Evolutionary conservation across 2,329 filamentous ascomycete species (phyloP).

Genomic region (Ophiocordyceps camponoti-rufipedis): DNA sequence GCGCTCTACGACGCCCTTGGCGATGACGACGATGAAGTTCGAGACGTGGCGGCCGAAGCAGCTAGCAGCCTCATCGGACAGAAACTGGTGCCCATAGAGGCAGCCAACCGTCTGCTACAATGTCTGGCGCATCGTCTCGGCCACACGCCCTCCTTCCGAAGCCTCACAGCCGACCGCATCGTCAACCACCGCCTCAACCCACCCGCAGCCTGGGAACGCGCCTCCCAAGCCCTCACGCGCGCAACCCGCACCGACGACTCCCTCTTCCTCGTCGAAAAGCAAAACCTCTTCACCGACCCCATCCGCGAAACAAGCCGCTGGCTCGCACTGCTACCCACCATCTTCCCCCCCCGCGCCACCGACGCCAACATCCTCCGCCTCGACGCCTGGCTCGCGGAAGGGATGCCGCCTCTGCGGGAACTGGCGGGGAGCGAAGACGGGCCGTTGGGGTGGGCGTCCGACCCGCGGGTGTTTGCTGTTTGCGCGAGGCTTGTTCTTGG

Average conservation of each 20-base stretch:
- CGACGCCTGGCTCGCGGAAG: conserved; percentile 29
- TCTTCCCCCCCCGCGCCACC: conserved; percentile 2
- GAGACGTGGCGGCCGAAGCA: conserved; percentile 40
- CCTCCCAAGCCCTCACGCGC: conserved; percentile 19
- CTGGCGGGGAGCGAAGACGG: conserved; percentile 31
- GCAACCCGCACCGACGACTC: conserved; percentile 40
- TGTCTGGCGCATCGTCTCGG: conserved; percentile 22
- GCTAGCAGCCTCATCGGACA: conserved; percentile 22
- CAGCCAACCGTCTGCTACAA: conserved; percentile 23
- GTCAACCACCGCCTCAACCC: conserved; percentile 7
- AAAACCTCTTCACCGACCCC: conserved; percentile 85
- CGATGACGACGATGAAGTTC: conserved; percentile 85
- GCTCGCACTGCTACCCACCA: conserved; percentile 28
- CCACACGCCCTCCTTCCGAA: conserved; percentile 16
- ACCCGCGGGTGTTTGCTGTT: conserved; percentile 47
- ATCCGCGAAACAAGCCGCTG: conserved; percentile 57
- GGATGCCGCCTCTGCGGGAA: conserved; percentile 23
- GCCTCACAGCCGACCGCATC: conserved; percentile 23
- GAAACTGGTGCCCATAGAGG: conserved; percentile 27
- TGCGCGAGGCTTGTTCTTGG: conserved; percentile 28
- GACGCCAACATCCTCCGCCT: conserved; percentile 8
- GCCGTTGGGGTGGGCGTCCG: conserved; percentile 54
- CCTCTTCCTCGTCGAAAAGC: conserved; percentile 77
- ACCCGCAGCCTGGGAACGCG: conserved; percentile 8
- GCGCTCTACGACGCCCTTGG: conserved; percentile 60